Percentiles rank a stretch among this genome's conserved stretches.
Conservation (phyloP, 208 protist species). For the Acanthamoeba lenticulata region DNA sequence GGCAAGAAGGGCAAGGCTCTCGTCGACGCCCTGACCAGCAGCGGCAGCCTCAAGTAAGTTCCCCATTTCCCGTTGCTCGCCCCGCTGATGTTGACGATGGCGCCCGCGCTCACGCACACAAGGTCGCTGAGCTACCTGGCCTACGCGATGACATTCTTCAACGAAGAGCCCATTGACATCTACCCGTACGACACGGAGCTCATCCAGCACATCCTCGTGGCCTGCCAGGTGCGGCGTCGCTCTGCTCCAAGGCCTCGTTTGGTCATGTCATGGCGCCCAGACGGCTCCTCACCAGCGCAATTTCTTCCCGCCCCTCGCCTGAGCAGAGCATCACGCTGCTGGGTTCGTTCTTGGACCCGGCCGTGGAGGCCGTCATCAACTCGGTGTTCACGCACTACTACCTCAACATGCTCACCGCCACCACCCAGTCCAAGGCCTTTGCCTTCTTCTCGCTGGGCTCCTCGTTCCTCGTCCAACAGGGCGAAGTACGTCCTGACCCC, state of each 20-base stretch:
- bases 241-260: neutral
- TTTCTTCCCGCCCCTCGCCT: neutral
- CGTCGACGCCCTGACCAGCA: neutral
- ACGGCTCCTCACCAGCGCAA: neutral
- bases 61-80: neutral
- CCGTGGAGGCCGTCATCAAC: neutral
- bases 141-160: slow-evolving; percentile 62
- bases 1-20: neutral
- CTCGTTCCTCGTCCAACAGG: neutral
- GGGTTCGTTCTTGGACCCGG: neutral
- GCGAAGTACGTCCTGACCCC: neutral
- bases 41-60: neutral
- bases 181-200: slow-evolving; percentile 52
- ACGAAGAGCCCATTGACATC: neutral
- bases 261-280: neutral
- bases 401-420: neutral
- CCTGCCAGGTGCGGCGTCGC: neutral
- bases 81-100: neutral
- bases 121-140: slow-evolving; percentile 2
- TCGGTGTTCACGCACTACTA: slow-evolving; percentile 53
- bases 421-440: neutral
- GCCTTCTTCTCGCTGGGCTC: slow-evolving; percentile 37
- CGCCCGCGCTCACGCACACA: neutral
- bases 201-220: neutral
- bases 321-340: neutral